Base-by-base conservation (phyloP, 441 rosid species). In the Omphalea diandra region DNA sequence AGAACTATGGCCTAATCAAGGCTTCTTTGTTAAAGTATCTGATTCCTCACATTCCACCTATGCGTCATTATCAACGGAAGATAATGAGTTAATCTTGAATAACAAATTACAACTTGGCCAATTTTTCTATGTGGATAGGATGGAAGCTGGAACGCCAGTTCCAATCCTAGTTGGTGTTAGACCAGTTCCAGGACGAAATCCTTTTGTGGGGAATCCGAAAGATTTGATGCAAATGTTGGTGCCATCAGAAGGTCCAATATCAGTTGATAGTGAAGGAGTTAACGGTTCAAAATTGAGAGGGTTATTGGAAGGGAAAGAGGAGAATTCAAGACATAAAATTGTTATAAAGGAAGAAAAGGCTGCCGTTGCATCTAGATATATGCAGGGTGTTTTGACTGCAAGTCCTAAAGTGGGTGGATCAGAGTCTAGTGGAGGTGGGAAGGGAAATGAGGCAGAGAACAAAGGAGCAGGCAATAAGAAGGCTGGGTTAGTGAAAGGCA, bases 31-130 rank as follows among this genome's bases (percentile, higher is more conserved):
- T 63, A 90, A 94, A 85, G 90, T 91, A 10, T 94, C 97, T 0
- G 98, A 94, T 74, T 91, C 97, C 7, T 90, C 97, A 12, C 98
- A 94, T 74, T 88, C 98, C 5, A 87, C 97, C 0, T 94, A 94
- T 3, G 88, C 82, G 55, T 87, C 97, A 11, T 63, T 91, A 27
- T 86, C 86, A 2, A 81, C 76, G 65, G 93, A 94, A 74, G 98
- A 90, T 83, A 91, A 84, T 46, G 97, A 91, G 47, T 89, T 91
- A 6, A 89, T 90, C 71, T 38, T 94, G 86, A 87, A 83, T 82
- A 91, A 94, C 71, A 90, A 88, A 74, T 38, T 94, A 57, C 96
- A 89, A 71, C 77, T 90, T 7, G 97, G 98, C 1, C 98, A 94
- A 73, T 91, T 94, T 80, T 87, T 94, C 64, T 94, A 94, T 64